These are phyloP conservation scores for Elongisporangium senticosum DNA, from an alignment of 352 stramenopile genomes.

Conservation along the genomic window DNA sequence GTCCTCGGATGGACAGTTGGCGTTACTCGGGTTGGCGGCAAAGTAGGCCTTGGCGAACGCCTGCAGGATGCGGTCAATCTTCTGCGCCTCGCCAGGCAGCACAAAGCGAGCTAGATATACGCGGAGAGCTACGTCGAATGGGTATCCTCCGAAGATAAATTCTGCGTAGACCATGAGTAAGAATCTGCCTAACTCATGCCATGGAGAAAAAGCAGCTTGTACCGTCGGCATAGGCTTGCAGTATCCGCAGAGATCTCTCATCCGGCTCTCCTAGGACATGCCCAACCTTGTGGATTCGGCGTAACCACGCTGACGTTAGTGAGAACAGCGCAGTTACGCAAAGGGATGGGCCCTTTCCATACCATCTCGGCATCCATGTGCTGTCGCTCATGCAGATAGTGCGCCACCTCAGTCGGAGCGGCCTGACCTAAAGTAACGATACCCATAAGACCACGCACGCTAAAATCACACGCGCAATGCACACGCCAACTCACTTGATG, in stretches of 20 bases:
- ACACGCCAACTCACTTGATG: too few species aligned
- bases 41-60: slow-evolving; percentile 71
- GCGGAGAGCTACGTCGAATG: slow-evolving; percentile 62
- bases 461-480: too few species aligned
- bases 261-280: slow-evolving; percentile 64
- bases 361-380: slow-evolving; percentile 70
- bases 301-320: background rate
- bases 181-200: background rate
- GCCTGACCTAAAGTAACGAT: slow-evolving; percentile 18
- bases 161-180: slow-evolving; percentile 9
- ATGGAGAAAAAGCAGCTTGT: slow-evolving; percentile 15
- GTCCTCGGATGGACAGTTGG: slow-evolving; percentile 58
- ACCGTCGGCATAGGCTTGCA: slow-evolving; percentile 69
- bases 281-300: slow-evolving; percentile 29
- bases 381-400: slow-evolving; percentile 59
- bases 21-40: slow-evolving; percentile 39
- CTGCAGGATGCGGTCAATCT: slow-evolving; percentile 83
- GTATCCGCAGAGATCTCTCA: slow-evolving; percentile 43
- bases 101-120: slow-evolving; percentile 72
- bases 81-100: slow-evolving; percentile 70
- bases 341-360: slow-evolving; percentile 1
- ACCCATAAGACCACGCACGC: too few species aligned
- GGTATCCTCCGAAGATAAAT: slow-evolving; percentile 54
- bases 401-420: slow-evolving; percentile 48
- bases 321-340: background rate